phyloP scores from a whole-genome alignment of 495 filamentous ascomycete genomes.

The Xylaria castorea region DNA sequence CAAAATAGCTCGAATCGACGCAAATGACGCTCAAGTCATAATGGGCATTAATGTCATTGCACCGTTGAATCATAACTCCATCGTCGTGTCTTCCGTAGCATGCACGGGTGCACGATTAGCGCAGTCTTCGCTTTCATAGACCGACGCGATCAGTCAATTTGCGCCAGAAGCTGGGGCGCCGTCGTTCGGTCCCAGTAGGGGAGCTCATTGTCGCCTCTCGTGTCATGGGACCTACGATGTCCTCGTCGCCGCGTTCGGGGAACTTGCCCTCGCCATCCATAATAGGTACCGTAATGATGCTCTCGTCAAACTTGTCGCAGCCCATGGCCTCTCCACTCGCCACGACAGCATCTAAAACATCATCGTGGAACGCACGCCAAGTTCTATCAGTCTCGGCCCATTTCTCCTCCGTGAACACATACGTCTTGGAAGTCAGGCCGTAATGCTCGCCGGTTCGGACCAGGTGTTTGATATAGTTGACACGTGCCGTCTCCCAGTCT shows the following conservation, averaged over 20 bases:
- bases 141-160: slow-evolving; percentile 53
- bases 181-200: slow-evolving; percentile 46
- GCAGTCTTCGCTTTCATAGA: slow-evolving; percentile 42
- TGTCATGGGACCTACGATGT: slow-evolving; percentile 93
- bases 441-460: slow-evolving; percentile 88
- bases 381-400: slow-evolving; percentile 76
- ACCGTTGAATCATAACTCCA: slow-evolving; percentile 17
- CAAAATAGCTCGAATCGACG: slow-evolving; percentile 2
- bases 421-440: slow-evolving; percentile 81
- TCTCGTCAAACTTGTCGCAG: slow-evolving; percentile 48
- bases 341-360: slow-evolving; percentile 58
- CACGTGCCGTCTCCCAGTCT: slow-evolving; percentile 81
- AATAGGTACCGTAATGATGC: slow-evolving; percentile 50
- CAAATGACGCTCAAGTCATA: slow-evolving; percentile 17
- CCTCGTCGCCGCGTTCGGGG: slow-evolving; percentile 82
- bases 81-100: slow-evolving; percentile 11
- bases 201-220: slow-evolving; percentile 60
- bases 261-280: slow-evolving; percentile 80
- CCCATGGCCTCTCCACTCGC: slow-evolving; percentile 39
- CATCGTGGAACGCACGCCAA: slow-evolving; percentile 72
- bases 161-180: slow-evolving; percentile 52
- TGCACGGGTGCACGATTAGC: background rate
- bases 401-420: slow-evolving; percentile 80
- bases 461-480: slow-evolving; percentile 83
- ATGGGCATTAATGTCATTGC: slow-evolving; percentile 18